These are phyloP conservation scores for Ceraceosorus guamensis DNA, from an alignment of 1,284 basidiomycete species.

Conservation along the genomic window DNA sequence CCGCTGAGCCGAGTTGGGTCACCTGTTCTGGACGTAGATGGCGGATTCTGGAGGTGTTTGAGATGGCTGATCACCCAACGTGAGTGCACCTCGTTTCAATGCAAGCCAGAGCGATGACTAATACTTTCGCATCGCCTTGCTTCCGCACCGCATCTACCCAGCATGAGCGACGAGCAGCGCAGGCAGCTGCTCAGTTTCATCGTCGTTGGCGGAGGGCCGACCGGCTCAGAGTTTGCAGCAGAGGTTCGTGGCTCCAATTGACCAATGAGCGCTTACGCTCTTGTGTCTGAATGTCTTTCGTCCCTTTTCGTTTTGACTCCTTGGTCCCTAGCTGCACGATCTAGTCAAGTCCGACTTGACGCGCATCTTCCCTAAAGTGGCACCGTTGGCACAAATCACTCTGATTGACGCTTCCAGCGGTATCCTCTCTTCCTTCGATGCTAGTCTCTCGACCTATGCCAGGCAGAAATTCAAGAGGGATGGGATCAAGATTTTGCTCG, in stretches of 20 bases:
- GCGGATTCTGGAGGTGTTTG: slow-evolving; percentile 69
- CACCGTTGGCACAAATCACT: slow-evolving; percentile 13
- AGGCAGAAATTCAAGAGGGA: slow-evolving; percentile 30
- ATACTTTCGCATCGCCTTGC: not conserved
- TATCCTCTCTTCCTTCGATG: slow-evolving; percentile 44
- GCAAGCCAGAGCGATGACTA: slow-evolving; percentile 61
- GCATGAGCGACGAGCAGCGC: slow-evolving; percentile 15
- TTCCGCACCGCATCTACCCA: not conserved
- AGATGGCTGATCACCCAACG: slow-evolving; percentile 70
- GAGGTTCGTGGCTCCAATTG: too few relatives aligned
- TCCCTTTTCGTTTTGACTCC: too few relatives aligned
- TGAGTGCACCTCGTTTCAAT: too few relatives aligned
- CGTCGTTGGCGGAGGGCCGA: slow-evolving; percentile 31
- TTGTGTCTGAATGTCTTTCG: too few relatives aligned
- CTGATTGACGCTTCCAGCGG: slow-evolving; percentile 31
- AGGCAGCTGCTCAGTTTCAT: slow-evolving; percentile 17
- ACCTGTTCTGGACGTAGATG: too few relatives aligned
- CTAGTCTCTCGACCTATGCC: slow-evolving; percentile 33
- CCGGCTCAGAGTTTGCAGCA: slow-evolving; percentile 51
- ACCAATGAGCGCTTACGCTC: too few relatives aligned
- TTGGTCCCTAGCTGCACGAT: slow-evolving; percentile 74
- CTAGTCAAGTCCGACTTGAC: slow-evolving; percentile 68
- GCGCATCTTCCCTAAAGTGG: slow-evolving; percentile 49
- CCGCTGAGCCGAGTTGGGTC: too few relatives aligned
- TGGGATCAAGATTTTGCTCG: slow-evolving; percentile 16